Base-by-base conservation (phyloP, 1,139 yeast genomes). In the Arxiozyma slooffiae region DNA sequence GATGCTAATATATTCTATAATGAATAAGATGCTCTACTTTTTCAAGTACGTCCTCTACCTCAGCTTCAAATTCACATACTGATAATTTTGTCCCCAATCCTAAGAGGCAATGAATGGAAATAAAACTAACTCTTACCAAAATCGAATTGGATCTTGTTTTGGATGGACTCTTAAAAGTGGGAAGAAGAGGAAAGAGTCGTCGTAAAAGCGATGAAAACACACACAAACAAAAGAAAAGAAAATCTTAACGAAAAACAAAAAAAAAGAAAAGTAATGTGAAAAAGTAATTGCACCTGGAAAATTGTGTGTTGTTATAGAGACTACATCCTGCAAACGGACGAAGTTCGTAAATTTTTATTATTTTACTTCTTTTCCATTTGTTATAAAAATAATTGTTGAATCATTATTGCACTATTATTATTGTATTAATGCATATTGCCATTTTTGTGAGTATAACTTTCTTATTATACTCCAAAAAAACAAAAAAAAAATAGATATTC, bases 251-350 rank as follows among this genome's bases (percentile, higher is more conserved):
- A 20, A 21, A 20, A 39, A 39, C 26, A 21, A 21, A 38, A 38
- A 38, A 38, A 20, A 21, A n/a, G n/a, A n/a, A n/a, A n/a, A n/a
- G n/a, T n/a, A n/a, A 38, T 20, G 41, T 22, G 24, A 1, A 20
- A 20, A 11, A n/a, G 41, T 20, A 30, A 42, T 22, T 42, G 45
- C 45, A 42, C 45, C 45, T 42, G 45, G 45, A 42, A 42, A 42
- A 34, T 6, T 34, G 38, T 34, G 26, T 42, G 45, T 42, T 42
- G 45, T 38, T 17, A 42, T 42, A 38, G 45, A 42, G 30, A 42
- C 45, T 23, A 24, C 45, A 42, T 26, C 38, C 39, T 9, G 23
- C 20, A 20, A 14, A 20, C 8, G 21, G 41, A 24, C 20, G 41
- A 21, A 38, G n/a, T 14, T 38, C n/a, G 3, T 17, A n/a, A n/a